Percentiles rank a stretch among this genome's conserved stretches.
These are phyloP conservation scores for Westerdykella sp. DNA, from an alignment of 2,329 filamentous ascomycete species.

Conservation along the genomic window DNA sequence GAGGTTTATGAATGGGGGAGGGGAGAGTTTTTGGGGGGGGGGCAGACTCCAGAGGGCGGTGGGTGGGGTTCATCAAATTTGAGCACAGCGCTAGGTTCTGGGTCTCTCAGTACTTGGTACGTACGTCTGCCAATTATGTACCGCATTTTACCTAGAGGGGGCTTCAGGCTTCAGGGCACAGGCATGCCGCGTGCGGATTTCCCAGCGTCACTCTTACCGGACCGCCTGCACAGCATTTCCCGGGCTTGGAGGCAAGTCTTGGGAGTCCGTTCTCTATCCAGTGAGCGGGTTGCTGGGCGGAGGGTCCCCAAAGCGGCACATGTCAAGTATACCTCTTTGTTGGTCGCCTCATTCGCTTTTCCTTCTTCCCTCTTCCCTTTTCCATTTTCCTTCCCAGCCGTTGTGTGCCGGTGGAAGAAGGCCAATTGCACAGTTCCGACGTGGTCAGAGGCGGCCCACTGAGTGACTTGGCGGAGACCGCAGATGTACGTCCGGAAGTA, in stretches of 20 bases:
- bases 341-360: too few species aligned
- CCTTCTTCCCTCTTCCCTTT: too few species aligned
- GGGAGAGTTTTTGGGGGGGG: slow-evolving; percentile 21
- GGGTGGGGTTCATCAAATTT: slow-evolving; percentile 33
- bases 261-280: background rate
- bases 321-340: slow-evolving; percentile 5
- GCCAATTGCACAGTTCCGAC: background rate
- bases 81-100: slow-evolving; percentile 26
- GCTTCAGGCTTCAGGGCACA: too few species aligned
- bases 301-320: slow-evolving; percentile 13
- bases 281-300: too few species aligned
- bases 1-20: slow-evolving; percentile 33
- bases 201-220: slow-evolving; percentile 5
- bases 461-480: background rate
- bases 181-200: too few species aligned
- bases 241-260: slow-evolving; percentile 5
- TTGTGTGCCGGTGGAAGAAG: background rate
- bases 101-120: slow-evolving; percentile 10
- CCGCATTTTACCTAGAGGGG: too few species aligned
- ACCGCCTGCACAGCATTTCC: slow-evolving; percentile 12
- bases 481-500: background rate
- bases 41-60: slow-evolving; percentile 12
- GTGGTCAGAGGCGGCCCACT: too few species aligned
- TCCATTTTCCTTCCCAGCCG: background rate
- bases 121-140: slow-evolving; percentile 21